phyloP scores from a whole-genome alignment of 805 yeast species.

The Candida vartiovaarae region DNA sequence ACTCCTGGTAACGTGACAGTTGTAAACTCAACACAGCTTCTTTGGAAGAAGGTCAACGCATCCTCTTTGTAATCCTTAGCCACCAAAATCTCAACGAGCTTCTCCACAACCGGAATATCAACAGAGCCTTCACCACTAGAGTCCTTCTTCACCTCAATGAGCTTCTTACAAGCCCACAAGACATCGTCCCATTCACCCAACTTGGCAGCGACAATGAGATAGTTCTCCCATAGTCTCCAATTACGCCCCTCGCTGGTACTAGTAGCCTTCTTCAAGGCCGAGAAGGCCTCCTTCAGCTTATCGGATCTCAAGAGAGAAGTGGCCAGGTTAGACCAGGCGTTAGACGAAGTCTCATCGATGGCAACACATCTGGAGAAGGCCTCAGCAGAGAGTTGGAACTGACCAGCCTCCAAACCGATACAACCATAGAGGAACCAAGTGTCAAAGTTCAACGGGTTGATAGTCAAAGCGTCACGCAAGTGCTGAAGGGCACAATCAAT shows the following conservation, averaged over 20 bases:
- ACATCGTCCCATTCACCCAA: slow-evolving; percentile 88
- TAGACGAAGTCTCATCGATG: slow-evolving; percentile 70
- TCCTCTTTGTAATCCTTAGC: slow-evolving; percentile 35
- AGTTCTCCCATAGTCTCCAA: slow-evolving; percentile 91
- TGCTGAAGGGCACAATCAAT: slow-evolving; percentile 51
- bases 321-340: slow-evolving; percentile 89
- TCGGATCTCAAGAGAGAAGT: slow-evolving; percentile 62
- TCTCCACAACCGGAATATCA: slow-evolving; percentile 71
- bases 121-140: slow-evolving; percentile 55
- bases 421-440: slow-evolving; percentile 95
- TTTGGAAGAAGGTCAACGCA: slow-evolving; percentile 53
- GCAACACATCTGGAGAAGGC: slow-evolving; percentile 90
- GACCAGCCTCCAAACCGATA: slow-evolving; percentile 66
- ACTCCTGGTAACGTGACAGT: slow-evolving; percentile 61
- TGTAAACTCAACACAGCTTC: slow-evolving; percentile 62
- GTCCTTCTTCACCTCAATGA: slow-evolving; percentile 52
- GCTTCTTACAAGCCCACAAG: slow-evolving; percentile 59
- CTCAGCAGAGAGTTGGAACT: slow-evolving; percentile 75
- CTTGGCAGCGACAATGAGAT: slow-evolving; percentile 71
- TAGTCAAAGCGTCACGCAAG: slow-evolving; percentile 65
- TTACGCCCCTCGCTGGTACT: slow-evolving; percentile 62
- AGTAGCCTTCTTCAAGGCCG: slow-evolving; percentile 77
- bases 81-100: slow-evolving; percentile 58
- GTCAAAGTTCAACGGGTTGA: slow-evolving; percentile 66
- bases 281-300: slow-evolving; percentile 71